Evolutionary conservation across 176 grass and related monocot species (phyloP).

Genomic region (Elaeis guineensis): DNA sequence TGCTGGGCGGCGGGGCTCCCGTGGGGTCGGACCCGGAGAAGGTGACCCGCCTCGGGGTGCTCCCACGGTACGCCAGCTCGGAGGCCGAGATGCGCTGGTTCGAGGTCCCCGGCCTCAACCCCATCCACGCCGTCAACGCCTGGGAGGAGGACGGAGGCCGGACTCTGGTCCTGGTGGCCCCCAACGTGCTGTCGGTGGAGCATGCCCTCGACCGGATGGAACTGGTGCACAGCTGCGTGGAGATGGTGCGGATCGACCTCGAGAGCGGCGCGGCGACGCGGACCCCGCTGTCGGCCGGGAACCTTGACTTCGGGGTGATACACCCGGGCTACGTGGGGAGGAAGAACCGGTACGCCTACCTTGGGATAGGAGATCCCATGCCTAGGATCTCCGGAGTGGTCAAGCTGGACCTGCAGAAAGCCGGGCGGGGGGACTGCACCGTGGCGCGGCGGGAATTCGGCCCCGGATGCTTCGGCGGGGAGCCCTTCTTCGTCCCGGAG

Average conservation of each 20-base stretch:
- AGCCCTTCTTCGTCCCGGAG: conserved; percentile 69
- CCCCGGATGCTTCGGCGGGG: conserved; percentile 50
- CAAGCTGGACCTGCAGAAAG: conserved; percentile 56
- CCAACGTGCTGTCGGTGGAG: conserved; percentile 82
- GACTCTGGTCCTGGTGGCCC: conserved; percentile 59
- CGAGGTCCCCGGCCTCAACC: conserved; percentile 77
- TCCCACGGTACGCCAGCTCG: conserved; percentile 52
- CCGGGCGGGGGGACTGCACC: conserved; percentile 55
- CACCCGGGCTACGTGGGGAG: conserved; percentile 51
- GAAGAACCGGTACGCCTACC: conserved; percentile 68
- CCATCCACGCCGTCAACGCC: conserved; percentile 73
- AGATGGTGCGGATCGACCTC: conserved; percentile 78
- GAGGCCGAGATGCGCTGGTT: conserved; percentile 91
- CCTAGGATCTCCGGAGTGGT: conserved; percentile 65
- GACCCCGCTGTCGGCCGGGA: conserved; percentile 56
- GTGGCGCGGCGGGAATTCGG: conserved; percentile 59
- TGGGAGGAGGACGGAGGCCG: conserved; percentile 66
- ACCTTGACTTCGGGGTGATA: conserved; percentile 76
- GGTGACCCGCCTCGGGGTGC: conserved; percentile 65
- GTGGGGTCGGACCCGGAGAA: conserved; percentile 46
- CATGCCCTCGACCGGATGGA: conserved; percentile 64
- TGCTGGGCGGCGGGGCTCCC: conserved; percentile 40
- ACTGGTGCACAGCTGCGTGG: conserved; percentile 55
- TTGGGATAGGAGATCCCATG: conserved; percentile 55
- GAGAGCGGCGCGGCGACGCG: conserved; percentile 44